Percentiles rank a stretch among this genome's conserved stretches.
Evolutionary conservation across 1,284 basidiomycete genomes (phyloP).

Genomic region (Leccinum griseonigrum): DNA sequence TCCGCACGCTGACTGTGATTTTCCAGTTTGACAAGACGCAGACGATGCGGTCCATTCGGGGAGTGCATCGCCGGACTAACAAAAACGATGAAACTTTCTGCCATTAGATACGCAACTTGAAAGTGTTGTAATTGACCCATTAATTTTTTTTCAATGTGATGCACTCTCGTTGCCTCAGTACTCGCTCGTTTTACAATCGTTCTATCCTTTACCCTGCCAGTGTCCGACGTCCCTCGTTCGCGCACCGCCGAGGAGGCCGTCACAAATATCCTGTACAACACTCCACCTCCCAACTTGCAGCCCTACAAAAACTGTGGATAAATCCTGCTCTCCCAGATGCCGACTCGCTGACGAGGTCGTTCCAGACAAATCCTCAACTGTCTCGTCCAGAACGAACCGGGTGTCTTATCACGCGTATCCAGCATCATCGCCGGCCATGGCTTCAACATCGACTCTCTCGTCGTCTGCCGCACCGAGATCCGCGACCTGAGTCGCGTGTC

Average conservation of each 20-base stretch:
- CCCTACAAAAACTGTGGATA: conserved; percentile 84
- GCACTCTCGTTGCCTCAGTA: no score
- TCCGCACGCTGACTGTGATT: no score
- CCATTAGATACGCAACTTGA: no score
- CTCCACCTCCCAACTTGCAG: conserved; percentile 88
- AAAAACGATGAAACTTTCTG: no score
- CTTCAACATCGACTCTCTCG: conserved; percentile 99
- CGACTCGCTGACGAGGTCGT: not conserved
- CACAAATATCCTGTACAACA: conserved; percentile 95
- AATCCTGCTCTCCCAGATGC: not conserved
- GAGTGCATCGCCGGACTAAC: conserved; percentile 26
- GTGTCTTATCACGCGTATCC: conserved; percentile 96
- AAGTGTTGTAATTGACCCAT: no score
- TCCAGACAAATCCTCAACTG: conserved; percentile 93
- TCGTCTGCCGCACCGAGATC: conserved; percentile 98
- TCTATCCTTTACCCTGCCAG: conserved; percentile 41
- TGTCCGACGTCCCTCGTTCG: conserved; percentile 71
- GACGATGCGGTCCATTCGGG: no score
- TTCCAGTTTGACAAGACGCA: no score
- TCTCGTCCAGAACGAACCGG: conserved; percentile 99
- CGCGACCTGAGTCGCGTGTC: conserved; percentile 98
- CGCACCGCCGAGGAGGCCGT: conserved; percentile 91
- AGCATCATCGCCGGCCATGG: conserved; percentile 96
- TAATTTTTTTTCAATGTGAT: no score
- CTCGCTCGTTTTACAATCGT: not conserved